These are phyloP conservation scores for Rhodomyrtus tomentosa DNA, from an alignment of 345 rosid species.

Conservation along the genomic window DNA sequence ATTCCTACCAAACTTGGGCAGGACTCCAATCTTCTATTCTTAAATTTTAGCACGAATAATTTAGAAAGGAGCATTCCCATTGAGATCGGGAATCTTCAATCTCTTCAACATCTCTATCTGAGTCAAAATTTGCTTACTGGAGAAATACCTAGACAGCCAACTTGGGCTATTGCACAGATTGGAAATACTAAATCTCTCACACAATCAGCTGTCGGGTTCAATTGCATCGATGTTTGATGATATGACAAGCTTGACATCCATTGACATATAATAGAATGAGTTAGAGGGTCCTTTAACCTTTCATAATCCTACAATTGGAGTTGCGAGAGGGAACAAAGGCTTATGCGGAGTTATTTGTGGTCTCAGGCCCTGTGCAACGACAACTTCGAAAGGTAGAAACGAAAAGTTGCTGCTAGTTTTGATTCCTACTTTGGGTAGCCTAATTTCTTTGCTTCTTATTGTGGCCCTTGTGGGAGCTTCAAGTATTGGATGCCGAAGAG, in stretches of 20 bases:
- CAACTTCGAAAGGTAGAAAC: neutral
- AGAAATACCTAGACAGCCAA: neutral
- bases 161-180: neutral
- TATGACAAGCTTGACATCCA: neutral
- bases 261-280: conserved; percentile 16
- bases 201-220: neutral
- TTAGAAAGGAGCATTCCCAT: neutral
- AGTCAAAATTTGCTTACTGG: neutral
- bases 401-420: neutral
- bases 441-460: neutral
- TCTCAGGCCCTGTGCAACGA: neutral
- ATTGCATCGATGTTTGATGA: conserved; percentile 1
- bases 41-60: neutral
- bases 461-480: neutral
- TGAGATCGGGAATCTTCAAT: neutral
- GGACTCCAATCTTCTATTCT: neutral
- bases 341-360: conserved; percentile 10
- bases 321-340: conserved; percentile 3
- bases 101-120: neutral
- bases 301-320: neutral
- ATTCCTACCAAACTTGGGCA: neutral
- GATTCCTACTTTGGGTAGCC: neutral
- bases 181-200: neutral
- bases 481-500: neutral
- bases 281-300: conserved; percentile 24